Percentiles rank a stretch among this genome's conserved stretches.
These are phyloP conservation scores for Aspergillus flavus DNA, from an alignment of 2,329 filamentous ascomycete species.

Conservation along the genomic window DNA sequence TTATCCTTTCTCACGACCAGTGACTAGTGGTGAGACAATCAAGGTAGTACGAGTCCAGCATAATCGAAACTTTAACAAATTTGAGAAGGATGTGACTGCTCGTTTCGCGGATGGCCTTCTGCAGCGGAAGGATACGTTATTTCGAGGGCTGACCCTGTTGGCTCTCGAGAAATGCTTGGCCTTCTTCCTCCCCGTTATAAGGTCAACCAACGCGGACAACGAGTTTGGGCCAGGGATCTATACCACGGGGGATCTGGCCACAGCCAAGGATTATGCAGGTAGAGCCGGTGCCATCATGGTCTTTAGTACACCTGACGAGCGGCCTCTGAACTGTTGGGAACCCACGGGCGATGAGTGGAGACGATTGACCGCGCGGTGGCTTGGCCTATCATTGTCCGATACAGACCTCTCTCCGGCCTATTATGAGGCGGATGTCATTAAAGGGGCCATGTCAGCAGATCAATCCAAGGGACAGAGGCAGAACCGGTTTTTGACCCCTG, in stretches of 20 bases:
- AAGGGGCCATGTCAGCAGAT: not conserved
- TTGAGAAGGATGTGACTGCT: too few relatives aligned
- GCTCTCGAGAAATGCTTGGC: not conserved
- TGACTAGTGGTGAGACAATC: too few relatives aligned
- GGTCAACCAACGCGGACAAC: not conserved
- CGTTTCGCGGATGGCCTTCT: too few relatives aligned
- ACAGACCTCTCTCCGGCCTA: not conserved
- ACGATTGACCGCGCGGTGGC: not conserved
- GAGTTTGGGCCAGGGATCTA: not conserved
- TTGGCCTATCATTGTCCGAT: not conserved
- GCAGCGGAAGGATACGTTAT: not conserved
- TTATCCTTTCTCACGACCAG: too few relatives aligned
- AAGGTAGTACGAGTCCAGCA: too few relatives aligned
- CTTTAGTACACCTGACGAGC: not conserved
- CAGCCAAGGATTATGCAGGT: not conserved
- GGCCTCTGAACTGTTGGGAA: not conserved
- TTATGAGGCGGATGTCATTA: not conserved
- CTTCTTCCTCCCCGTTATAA: not conserved
- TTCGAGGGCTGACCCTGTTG: not conserved
- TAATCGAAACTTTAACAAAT: too few relatives aligned
- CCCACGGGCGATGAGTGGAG: not conserved
- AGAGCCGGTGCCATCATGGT: not conserved
- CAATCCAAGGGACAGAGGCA: not conserved
- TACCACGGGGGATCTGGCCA: not conserved
- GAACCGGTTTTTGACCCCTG: not conserved